Evolutionary conservation across 2,329 filamentous ascomycete species (phyloP).

Genomic region (Penicillium sp.): DNA sequence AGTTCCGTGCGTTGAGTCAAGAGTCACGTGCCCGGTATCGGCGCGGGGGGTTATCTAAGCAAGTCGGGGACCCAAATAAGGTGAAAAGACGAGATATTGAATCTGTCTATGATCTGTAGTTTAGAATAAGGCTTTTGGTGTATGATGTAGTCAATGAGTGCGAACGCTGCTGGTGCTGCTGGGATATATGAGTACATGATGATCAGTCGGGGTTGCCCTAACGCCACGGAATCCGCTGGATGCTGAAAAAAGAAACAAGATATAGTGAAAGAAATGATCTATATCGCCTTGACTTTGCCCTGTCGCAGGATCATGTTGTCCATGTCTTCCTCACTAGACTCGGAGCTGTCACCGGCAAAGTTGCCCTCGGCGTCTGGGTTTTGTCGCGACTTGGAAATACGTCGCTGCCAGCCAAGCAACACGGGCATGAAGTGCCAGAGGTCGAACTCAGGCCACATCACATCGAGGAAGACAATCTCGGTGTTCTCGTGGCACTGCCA

Average conservation of each 20-base stretch:
- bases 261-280: slow-evolving; percentile 11
- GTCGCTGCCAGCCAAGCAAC: slow-evolving; percentile 79
- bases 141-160: slow-evolving; percentile 1
- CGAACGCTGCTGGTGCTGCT: slow-evolving; percentile 17
- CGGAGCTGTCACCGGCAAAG: slow-evolving; percentile 49
- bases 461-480: slow-evolving; percentile 85
- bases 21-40: slow-evolving; percentile 31
- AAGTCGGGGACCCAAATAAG: slow-evolving; percentile 1
- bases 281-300: slow-evolving; percentile 32
- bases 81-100: background rate
- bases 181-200: slow-evolving; percentile 11
- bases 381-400: slow-evolving; percentile 59
- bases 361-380: slow-evolving; percentile 56
- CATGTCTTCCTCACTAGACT: slow-evolving; percentile 25
- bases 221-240: slow-evolving; percentile 21
- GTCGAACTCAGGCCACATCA: slow-evolving; percentile 94
- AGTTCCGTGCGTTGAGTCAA: slow-evolving; percentile 20
- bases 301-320: slow-evolving; percentile 19
- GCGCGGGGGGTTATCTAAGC: slow-evolving; percentile 19
- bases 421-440: slow-evolving; percentile 91
- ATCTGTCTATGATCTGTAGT: background rate
- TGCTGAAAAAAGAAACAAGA: slow-evolving; percentile 16
- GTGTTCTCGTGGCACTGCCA: slow-evolving; percentile 96
- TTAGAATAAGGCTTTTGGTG: background rate
- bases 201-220: slow-evolving; percentile 9